A percentile compares a stretch with the other conserved stretches of the same genome.
These are phyloP conservation scores for Globisporangium radiosum DNA, from an alignment of 352 stramenopile species.

Conservation along the genomic window DNA sequence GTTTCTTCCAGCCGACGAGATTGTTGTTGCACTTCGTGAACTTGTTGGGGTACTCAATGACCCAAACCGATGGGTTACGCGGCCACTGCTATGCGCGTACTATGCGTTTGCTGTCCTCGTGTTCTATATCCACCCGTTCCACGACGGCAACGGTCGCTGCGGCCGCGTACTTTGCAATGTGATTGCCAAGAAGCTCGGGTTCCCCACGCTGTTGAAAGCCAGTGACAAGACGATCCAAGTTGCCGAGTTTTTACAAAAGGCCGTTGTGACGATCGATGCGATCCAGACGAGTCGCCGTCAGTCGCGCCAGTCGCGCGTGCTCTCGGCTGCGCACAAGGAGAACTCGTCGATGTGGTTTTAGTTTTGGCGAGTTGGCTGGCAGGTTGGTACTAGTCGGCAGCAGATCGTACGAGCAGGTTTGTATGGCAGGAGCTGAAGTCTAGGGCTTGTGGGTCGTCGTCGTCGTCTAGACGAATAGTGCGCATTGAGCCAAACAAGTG, in stretches of 20 bases:
- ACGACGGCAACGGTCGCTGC: slow-evolving; percentile 79
- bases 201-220: slow-evolving; percentile 46
- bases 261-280: slow-evolving; percentile 64
- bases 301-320: slow-evolving; percentile 34
- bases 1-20: slow-evolving; percentile 63
- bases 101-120: slow-evolving; percentile 75
- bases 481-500: too few relatives aligned
- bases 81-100: slow-evolving; percentile 66
- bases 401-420: too few relatives aligned
- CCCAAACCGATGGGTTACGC: slow-evolving; percentile 24
- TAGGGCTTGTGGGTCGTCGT: too few relatives aligned
- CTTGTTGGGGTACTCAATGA: slow-evolving; percentile 47
- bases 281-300: slow-evolving; percentile 51
- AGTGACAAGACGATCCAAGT: slow-evolving; percentile 82
- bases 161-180: slow-evolving; percentile 68
- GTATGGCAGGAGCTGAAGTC: too few relatives aligned
- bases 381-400: too few relatives aligned
- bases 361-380: not conserved
- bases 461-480: too few relatives aligned
- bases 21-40: slow-evolving; percentile 33
- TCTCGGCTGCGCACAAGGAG: slow-evolving; percentile 45
- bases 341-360: slow-evolving; percentile 83
- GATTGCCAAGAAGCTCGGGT: slow-evolving; percentile 67
- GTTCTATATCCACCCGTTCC: slow-evolving; percentile 84
- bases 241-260: slow-evolving; percentile 63